These are phyloP conservation scores for Lolium rigidum DNA, from an alignment of 176 grass and related monocot genomes.

Conservation along the genomic window DNA sequence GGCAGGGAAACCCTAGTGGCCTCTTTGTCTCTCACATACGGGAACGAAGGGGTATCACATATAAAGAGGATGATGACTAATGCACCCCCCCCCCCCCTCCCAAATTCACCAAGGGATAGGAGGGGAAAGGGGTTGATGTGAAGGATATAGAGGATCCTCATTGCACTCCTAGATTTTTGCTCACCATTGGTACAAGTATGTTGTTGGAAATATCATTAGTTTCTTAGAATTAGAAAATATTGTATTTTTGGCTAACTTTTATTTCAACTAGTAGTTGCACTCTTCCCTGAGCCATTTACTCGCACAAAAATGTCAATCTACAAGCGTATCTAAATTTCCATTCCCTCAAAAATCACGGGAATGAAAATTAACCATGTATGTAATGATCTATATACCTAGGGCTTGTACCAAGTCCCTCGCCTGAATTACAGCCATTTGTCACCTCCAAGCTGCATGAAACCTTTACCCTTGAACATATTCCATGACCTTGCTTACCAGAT, in stretches of 20 bases:
- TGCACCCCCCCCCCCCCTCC: too few species aligned
- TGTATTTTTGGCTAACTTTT: neutral
- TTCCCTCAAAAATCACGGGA: slow-evolving; percentile 56
- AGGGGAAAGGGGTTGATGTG: too few species aligned
- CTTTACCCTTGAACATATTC: slow-evolving; percentile 48
- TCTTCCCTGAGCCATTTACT: neutral
- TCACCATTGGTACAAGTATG: too few species aligned
- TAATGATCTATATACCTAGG: slow-evolving; percentile 52
- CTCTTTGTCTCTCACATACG: too few species aligned
- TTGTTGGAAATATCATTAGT: too few species aligned
- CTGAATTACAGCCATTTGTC: slow-evolving; percentile 57
- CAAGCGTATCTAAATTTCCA: slow-evolving; percentile 22
- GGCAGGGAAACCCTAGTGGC: too few species aligned
- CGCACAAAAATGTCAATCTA: slow-evolving; percentile 40
- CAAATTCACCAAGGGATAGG: too few species aligned
- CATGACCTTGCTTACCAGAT: slow-evolving; percentile 45
- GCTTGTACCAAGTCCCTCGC: slow-evolving; percentile 59
- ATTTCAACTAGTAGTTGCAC: neutral
- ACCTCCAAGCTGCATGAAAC: slow-evolving; percentile 63
- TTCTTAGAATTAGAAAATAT: neutral
- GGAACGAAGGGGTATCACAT: too few species aligned
- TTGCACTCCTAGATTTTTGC: too few species aligned
- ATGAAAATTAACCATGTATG: slow-evolving; percentile 8
- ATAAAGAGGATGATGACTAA: too few species aligned
- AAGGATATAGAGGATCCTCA: too few species aligned